These are phyloP conservation scores for Sporothrix brasiliensis DNA, from an alignment of 2,329 filamentous ascomycete genomes.

Conservation along the genomic window DNA sequence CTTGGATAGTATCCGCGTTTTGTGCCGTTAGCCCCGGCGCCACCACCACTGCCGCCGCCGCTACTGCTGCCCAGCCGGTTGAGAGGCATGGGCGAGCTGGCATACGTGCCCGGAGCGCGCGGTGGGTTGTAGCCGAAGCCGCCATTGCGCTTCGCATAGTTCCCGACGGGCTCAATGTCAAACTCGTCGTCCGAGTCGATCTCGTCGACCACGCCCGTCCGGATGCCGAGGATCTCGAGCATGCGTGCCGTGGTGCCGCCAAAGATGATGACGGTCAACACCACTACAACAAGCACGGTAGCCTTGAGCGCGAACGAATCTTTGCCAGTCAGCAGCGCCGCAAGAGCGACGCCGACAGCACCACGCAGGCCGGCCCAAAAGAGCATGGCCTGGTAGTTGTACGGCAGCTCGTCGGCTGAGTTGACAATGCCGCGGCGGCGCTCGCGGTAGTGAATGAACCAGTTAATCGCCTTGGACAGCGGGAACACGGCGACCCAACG, in stretches of 20 bases:
- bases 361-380: slow-evolving; percentile 97
- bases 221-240: slow-evolving; percentile 95
- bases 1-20: slow-evolving; percentile 35
- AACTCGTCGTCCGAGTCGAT: slow-evolving; percentile 98
- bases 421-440: slow-evolving; percentile 70
- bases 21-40: slow-evolving; percentile 39
- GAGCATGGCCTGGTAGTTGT: slow-evolving; percentile 98
- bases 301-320: slow-evolving; percentile 84
- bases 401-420: slow-evolving; percentile 83
- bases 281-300: slow-evolving; percentile 95
- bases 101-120: slow-evolving; percentile 46
- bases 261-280: slow-evolving; percentile 97
- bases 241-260: slow-evolving; percentile 96
- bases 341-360: slow-evolving; percentile 91
- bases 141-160: slow-evolving; percentile 79
- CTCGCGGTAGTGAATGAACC: slow-evolving; percentile 85
- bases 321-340: slow-evolving; percentile 80
- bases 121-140: slow-evolving; percentile 78
- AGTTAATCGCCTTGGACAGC: slow-evolving; percentile 85
- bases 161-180: slow-evolving; percentile 80
- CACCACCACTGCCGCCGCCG: slow-evolving; percentile 46
- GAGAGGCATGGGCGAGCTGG: slow-evolving; percentile 59
- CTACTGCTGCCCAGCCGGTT: slow-evolving; percentile 50
- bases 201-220: slow-evolving; percentile 94
- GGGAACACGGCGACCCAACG: slow-evolving; percentile 95